These are phyloP conservation scores for Neostapfia colusana DNA, from an alignment of 176 grass and related monocot species.

Conservation along the genomic window DNA sequence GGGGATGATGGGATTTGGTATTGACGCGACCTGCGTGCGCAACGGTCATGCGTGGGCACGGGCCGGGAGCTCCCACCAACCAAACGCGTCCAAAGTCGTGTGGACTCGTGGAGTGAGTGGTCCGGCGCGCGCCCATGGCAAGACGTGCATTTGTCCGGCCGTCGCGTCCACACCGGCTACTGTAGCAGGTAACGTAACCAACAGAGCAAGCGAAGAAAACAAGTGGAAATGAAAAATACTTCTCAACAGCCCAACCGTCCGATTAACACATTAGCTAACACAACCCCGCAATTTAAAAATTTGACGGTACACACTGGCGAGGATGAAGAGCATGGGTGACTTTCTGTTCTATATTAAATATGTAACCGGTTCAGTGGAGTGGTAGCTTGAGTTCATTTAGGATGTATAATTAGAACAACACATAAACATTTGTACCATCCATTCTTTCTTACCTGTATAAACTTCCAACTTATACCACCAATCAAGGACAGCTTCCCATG, in stretches of 20 bases:
- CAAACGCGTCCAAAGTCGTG: background rate
- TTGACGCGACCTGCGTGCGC: background rate
- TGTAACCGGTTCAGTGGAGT: too few species aligned
- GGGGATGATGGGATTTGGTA: background rate
- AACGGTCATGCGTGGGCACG: background rate
- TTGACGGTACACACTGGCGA: background rate
- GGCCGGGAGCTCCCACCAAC: background rate
- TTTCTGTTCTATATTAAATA: background rate
- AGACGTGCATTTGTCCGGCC: background rate
- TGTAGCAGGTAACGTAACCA: conserved; percentile 3
- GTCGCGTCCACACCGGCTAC: background rate
- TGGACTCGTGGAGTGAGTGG: background rate
- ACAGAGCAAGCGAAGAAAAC: background rate
- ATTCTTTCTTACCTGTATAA: too few species aligned
- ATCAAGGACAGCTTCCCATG: too few species aligned
- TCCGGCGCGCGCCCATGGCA: background rate
- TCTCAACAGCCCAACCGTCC: conserved; percentile 18
- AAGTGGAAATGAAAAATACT: background rate
- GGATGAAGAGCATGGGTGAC: background rate
- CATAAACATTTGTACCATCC: too few species aligned
- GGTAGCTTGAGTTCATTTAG: too few species aligned
- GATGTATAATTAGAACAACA: too few species aligned
- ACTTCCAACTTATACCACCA: too few species aligned
- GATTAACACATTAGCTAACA: background rate
- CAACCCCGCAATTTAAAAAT: background rate